Percentiles rank a stretch among this genome's conserved stretches.
Conservation (phyloP, 148 eudicot genomes). For the Nyssa sinensis region DNA sequence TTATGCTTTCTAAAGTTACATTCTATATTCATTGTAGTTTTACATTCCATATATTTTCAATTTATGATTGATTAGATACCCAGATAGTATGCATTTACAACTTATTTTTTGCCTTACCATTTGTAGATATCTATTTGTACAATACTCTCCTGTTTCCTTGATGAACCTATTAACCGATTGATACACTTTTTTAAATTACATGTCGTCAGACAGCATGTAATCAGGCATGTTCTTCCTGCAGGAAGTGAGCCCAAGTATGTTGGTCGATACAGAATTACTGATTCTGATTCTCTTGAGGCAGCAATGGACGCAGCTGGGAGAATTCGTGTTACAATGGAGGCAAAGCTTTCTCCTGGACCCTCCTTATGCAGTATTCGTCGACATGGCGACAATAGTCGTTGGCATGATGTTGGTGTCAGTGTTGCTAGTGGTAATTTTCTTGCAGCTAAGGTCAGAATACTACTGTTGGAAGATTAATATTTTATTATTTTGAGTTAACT, state of each 20-base stretch:
- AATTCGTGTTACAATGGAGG: constrained; percentile 74
- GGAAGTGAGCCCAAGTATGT: constrained; percentile 72
- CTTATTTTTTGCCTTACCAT: too few relatives aligned
- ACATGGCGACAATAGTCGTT: constrained; percentile 85
- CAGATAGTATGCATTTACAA: too few relatives aligned
- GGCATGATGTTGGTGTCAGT: constrained; percentile 87
- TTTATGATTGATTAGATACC: too few relatives aligned
- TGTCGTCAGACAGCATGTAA: neutral
- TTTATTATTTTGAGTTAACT: neutral
- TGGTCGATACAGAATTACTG: constrained; percentile 88
- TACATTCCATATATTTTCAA: too few relatives aligned
- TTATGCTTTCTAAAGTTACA: too few relatives aligned
- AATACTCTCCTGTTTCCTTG: too few relatives aligned
- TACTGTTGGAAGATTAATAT: neutral
- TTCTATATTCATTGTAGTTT: too few relatives aligned
- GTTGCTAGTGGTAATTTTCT: constrained; percentile 97
- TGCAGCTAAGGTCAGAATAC: constrained; percentile 75
- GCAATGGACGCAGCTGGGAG: constrained; percentile 94
- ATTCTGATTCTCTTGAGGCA: constrained; percentile 76
- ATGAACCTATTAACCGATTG: neutral
- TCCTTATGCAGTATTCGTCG: constrained; percentile 78
- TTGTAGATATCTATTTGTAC: too few relatives aligned
- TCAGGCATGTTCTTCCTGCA: constrained; percentile 25
- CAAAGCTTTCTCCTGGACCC: constrained; percentile 96
- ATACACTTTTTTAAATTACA: neutral